Conservation (phyloP, 257 asterid species). For the Jacaranda copaia region DNA sequence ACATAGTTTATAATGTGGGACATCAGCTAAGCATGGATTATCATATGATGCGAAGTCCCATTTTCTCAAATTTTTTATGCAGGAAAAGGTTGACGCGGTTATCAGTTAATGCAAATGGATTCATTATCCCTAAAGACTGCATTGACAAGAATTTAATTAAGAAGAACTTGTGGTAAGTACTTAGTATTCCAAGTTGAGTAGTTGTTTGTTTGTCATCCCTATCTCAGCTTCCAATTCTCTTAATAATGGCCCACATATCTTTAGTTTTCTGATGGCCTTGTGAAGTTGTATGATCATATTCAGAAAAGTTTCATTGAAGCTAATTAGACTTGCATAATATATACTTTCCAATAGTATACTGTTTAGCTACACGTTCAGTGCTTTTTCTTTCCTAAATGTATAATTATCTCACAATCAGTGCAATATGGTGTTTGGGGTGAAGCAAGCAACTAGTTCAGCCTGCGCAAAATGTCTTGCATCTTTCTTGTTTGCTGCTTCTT, state of each 20-base stretch:
- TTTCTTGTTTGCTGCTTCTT: neutral
- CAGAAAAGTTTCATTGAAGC: neutral
- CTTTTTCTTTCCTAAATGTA: neutral
- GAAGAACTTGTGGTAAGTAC: slow-evolving; percentile 77
- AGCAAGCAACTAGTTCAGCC: neutral
- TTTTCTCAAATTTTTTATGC: slow-evolving; percentile 38
- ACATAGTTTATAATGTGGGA: slow-evolving; percentile 10
- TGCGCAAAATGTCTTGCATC: neutral
- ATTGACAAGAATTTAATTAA: slow-evolving; percentile 76
- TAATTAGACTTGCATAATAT: neutral
- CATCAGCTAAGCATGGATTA: slow-evolving; percentile 18
- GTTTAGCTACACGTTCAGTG: neutral
- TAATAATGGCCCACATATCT: neutral
- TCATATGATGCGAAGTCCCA: slow-evolving; percentile 19
- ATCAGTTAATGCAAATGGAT: slow-evolving; percentile 94
- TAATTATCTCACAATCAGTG: neutral
- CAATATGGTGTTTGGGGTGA: neutral
- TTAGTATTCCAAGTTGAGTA: slow-evolving; percentile 9
- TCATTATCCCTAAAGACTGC: slow-evolving; percentile 71
- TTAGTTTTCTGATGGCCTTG: slow-evolving; percentile 10
- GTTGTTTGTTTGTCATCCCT: slow-evolving; percentile 26
- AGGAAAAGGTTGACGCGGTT: slow-evolving; percentile 81
- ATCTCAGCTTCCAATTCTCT: slow-evolving; percentile 1
- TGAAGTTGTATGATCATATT: neutral
- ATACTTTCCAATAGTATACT: neutral